phyloP scores from a whole-genome alignment of 805 yeast species.

The Saccharomycopsis capsularis region DNA sequence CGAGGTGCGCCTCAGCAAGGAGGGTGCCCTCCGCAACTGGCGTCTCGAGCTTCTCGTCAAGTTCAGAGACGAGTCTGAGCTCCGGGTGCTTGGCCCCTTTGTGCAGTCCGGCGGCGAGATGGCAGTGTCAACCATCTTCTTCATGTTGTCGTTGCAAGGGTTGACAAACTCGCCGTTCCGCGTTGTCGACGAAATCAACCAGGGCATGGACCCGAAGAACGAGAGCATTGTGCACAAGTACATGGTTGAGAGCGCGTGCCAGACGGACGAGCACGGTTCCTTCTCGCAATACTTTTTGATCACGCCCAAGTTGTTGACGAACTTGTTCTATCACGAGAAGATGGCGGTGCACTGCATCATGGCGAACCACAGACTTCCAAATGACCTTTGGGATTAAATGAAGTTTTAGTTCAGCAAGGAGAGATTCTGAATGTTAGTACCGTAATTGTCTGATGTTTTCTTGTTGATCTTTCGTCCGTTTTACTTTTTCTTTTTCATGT shows the following conservation, averaged over 20 bases:
- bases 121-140: conserved; percentile 89
- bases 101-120: conserved; percentile 98
- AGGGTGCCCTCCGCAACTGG: conserved; percentile 57
- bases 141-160: conserved; percentile 85
- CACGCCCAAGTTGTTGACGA: conserved; percentile 61
- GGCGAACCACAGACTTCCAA: conserved; percentile 32
- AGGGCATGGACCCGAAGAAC: conserved; percentile 95
- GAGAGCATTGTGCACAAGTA: conserved; percentile 81
- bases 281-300: conserved; percentile 83
- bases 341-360: conserved; percentile 85
- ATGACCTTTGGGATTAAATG: conserved; percentile 1
- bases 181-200: conserved; percentile 96
- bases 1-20: conserved; percentile 50
- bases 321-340: conserved; percentile 2
- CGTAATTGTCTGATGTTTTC: too few relatives aligned
- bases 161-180: conserved; percentile 84
- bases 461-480: too few relatives aligned
- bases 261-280: conserved; percentile 26
- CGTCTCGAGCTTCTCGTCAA: conserved; percentile 74
- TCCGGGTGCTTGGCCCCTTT: conserved; percentile 70
- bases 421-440: too few relatives aligned
- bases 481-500: too few relatives aligned
- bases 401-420: too few relatives aligned
- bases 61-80: conserved; percentile 70
- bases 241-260: conserved; percentile 79